Evolutionary conservation across 495 filamentous ascomycete species (phyloP), one percentile per base, ranked within the genome.

Genomic region (Penicillium angulare): DNA sequence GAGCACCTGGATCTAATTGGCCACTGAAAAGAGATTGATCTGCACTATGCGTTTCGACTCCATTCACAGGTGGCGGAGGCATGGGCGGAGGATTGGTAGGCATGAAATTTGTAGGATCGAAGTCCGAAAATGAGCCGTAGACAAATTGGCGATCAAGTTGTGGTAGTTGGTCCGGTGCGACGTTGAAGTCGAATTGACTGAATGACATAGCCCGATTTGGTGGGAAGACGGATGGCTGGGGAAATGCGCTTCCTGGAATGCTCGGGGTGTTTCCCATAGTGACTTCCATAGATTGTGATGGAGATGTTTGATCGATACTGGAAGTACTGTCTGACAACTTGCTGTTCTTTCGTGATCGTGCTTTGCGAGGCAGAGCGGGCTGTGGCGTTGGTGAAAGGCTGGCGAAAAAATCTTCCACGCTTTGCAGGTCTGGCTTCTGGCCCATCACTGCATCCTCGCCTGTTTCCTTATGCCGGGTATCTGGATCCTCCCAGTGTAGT

Each of bases 331-430:
- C 68, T 18, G 64, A 55, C 1, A 66, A 18, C 31, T 61, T 66
- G 61, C 69, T 73, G 47, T 63, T 65, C 51, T 63, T 64, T 32
- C 68, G 61, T 22, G 68, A 54, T 31, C 66, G 70, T 24, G 58
- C 57, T 47, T 73, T 75, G 22, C 72, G 75, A 6, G 72, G 69
- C 10, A 66, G 50, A 35, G 61, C 69, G 9, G 74, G 60, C 42
- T 84, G 79, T 39, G 79, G 74, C 15, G 80, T 79, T 1, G 88
- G 84, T 0, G 88, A 88, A 17, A 93, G 76, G 50, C 83, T 88
- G 44, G 89, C 85, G 65, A 98, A 96, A 69, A 95, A 96, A 56
- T 97, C 90, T 57, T 97, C 93, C 22, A 96, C 90, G 23, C 89
- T 96, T 59, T 93, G 90, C 10, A 96, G 78, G 64, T 95, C 88